These are phyloP conservation scores for Aspergillus novoparasiticus DNA, from an alignment of 2,329 filamentous ascomycete genomes.

Conservation along the genomic window DNA sequence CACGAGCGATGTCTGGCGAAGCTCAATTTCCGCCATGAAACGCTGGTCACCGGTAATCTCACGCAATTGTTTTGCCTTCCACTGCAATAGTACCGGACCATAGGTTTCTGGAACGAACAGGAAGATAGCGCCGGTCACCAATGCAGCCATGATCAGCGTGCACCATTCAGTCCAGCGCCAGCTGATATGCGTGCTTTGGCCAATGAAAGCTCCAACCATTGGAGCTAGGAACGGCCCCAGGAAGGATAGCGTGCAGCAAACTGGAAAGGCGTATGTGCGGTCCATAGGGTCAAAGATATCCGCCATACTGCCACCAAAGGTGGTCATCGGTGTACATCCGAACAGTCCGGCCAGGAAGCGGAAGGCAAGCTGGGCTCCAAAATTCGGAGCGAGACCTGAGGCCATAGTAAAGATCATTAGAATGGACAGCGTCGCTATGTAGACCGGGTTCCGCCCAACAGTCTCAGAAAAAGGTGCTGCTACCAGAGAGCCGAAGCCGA, in stretches of 20 bases:
- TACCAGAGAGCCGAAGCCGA: constrained; percentile 52
- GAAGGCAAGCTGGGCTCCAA: constrained; percentile 51
- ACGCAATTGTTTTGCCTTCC: constrained; percentile 48
- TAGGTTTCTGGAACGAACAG: constrained; percentile 56
- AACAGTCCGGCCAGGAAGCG: constrained; percentile 54
- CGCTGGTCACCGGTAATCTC: constrained; percentile 47
- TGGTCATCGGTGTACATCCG: constrained; percentile 47
- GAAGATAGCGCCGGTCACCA: constrained; percentile 38
- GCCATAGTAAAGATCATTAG: constrained; percentile 56
- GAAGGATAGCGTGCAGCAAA: constrained; percentile 52
- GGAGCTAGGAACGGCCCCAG: constrained; percentile 41
- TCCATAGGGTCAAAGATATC: constrained; percentile 53
- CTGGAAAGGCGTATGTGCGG: constrained; percentile 51
- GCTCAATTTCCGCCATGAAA: constrained; percentile 52
- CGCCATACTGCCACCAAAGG: constrained; percentile 46
- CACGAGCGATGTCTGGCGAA: constrained; percentile 43
- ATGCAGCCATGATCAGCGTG: constrained; percentile 40
- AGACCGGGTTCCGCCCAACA: constrained; percentile 51
- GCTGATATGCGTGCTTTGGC: constrained; percentile 35
- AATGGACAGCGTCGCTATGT: constrained; percentile 49
- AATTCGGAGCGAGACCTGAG: constrained; percentile 49
- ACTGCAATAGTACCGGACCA: constrained; percentile 48
- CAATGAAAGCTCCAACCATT: constrained; percentile 50
- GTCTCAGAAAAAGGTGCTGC: constrained; percentile 53
- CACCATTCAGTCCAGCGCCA: constrained; percentile 55